Base-by-base conservation (phyloP, 805 yeast species). In the Ogataea minuta region DNA sequence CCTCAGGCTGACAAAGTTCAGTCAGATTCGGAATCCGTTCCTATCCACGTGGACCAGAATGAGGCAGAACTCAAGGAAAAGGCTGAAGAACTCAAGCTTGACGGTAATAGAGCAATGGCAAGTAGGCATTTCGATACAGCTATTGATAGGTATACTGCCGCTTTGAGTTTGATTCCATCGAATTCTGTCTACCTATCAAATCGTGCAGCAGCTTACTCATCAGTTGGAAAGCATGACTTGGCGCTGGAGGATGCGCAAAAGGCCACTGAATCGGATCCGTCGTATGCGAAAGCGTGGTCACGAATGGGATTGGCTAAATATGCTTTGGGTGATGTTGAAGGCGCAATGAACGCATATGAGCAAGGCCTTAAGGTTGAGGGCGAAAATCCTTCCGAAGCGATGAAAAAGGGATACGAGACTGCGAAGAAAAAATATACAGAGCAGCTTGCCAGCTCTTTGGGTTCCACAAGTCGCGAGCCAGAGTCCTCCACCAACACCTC, bases 201-300 rank as follows among this genome's bases (percentile, higher is more conserved):
- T 68, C 80, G 99, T 59, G 98, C 99, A 10, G 99, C 99, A 29
- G 98, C 98, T 3, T 80, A 85, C 64, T 84, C 95, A 9, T 86
- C 96, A 5, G 56, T 76, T 21, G 74, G 78, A 47, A 70, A 88
- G 45, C 90, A 85, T 58, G 83, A 77, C 11, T 68, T 74, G 46
- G 98, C 99, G 3, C 76, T 84, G 28, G 69, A 69, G 31, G 99
- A 93, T 62, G 96, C 98, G 20, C 74, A 84, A 54, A 69, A 70
- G 39, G 96, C 99, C 28, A 80, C 88, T 41, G 74, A 76, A 45
- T 68, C 81, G 36, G 89, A 91, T 58, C 84, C 96, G 38, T 54
- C 68, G 6, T 93, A 87, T 54, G 80, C 96, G 23, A 90, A 91
- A 70, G 96, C 95, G 9, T 93, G 89, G 73, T 86, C 96, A 5